A percentile compares a stretch with the other conserved stretches of the same genome.
These are phyloP conservation scores for Acorus gramineus DNA, from an alignment of 106 monocot genomes.

Conservation along the genomic window DNA sequence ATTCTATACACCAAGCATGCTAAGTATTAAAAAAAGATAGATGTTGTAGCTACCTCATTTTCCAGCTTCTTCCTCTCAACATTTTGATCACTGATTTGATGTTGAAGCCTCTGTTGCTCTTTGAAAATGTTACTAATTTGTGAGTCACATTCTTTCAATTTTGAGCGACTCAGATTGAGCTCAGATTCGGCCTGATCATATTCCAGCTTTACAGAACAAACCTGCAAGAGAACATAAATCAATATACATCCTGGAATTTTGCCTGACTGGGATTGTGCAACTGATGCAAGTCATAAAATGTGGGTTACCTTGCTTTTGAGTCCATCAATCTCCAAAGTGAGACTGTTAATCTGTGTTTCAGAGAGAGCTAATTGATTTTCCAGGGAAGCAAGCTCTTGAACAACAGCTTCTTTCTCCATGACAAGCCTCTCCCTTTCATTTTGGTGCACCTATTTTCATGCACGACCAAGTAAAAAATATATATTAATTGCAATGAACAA, in stretches of 20 bases:
- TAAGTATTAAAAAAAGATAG: not conserved
- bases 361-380: slow-evolving; percentile 60
- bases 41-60: slow-evolving; percentile 62
- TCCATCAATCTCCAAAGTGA: slow-evolving; percentile 43
- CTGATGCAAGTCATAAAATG: not conserved
- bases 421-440: slow-evolving; percentile 74
- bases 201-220: slow-evolving; percentile 51
- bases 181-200: slow-evolving; percentile 62
- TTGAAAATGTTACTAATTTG: slow-evolving; percentile 63
- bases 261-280: too few species aligned
- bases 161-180: slow-evolving; percentile 49
- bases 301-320: slow-evolving; percentile 49
- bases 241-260: not conserved
- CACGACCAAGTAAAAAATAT: not conserved
- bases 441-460: slow-evolving; percentile 54
- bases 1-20: too few species aligned
- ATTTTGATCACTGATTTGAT: slow-evolving; percentile 65
- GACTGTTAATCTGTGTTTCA: slow-evolving; percentile 47
- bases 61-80: slow-evolving; percentile 89
- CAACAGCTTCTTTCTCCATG: slow-evolving; percentile 89
- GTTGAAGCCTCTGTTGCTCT: slow-evolving; percentile 80
- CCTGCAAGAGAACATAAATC: slow-evolving; percentile 26
- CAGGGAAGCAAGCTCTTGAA: slow-evolving; percentile 54
- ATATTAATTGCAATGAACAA: not conserved
- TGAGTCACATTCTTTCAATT: slow-evolving; percentile 79